Evolutionary conservation across 345 rosid species (phyloP), one percentile per base, ranked within the genome.

Genomic region (Acer yangbiense): DNA sequence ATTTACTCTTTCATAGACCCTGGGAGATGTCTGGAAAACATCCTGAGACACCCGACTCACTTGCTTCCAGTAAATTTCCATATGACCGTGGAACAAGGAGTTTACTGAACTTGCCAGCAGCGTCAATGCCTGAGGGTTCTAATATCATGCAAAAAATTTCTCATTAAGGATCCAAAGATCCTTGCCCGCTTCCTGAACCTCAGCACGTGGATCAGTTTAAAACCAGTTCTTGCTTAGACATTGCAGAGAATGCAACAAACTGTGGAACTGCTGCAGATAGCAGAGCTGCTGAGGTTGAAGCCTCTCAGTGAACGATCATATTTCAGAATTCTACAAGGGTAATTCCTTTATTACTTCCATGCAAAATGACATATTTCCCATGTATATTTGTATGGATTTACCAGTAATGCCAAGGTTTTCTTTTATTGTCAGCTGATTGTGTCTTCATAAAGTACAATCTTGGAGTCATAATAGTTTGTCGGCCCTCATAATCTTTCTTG

Each of bases 1-100:
- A 86, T 85, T 87, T 96, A 85, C 97, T 96, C 82, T 94, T 96
- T 76, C 94, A 89, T 76, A 85, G 92, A 81, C 93, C 93, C 43
- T 54, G 82, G 71, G 93, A 92, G 41, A 70, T 78, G 62, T 76
- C 83, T 1, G 81, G 79, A 78, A 93, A 87, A 71, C 85, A 80
- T 76, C 78, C 84, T 27, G 90, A 82, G 75, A 88, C 88, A 20
- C 86, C 94, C 50, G 88, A 87, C 78, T 90, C 95, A 72, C 90
- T 88, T 32, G 86, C 73, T 82, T 85, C 91, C 50, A 20, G 83
- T 7, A 89, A 85, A 84, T 79, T 85, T 60, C 73, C 81, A 46
- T 71, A 54, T 69, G 89, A 90, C 71, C 80, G 18, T 79, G 82
- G 82, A 83, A 62, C 80, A 72, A 72, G 21, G 18, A 78, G 54